Evolutionary conservation across 176 grass and related monocot genomes (phyloP).

Genomic region (Eleusine coracana): DNA sequence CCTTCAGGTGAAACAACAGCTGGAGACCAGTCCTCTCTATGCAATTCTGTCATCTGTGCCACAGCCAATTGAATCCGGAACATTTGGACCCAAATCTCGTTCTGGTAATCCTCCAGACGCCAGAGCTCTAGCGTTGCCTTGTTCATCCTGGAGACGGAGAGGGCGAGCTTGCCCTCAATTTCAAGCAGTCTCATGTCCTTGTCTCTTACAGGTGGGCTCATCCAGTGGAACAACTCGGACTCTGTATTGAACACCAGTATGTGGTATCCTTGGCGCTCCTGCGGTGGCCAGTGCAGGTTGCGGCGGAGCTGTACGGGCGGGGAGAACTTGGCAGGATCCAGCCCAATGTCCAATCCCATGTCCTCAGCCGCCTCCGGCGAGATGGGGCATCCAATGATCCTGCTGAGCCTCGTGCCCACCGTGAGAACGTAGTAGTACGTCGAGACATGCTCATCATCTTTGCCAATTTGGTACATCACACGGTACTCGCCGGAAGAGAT

Average conservation of each 20-base stretch:
- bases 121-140: constrained; percentile 11
- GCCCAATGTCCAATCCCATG: background rate
- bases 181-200: constrained; percentile 15
- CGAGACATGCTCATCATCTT: background rate
- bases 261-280: background rate
- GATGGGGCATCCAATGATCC: background rate
- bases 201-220: background rate
- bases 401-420: background rate
- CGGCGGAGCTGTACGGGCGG: background rate
- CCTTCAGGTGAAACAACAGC: constrained; percentile 23
- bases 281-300: constrained; percentile 37
- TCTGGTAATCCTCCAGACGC: constrained; percentile 7
- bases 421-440: background rate
- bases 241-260: constrained; percentile 35
- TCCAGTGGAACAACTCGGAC: constrained; percentile 28
- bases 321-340: background rate
- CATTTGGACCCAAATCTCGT: background rate
- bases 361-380: background rate
- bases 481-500: constrained; percentile 10
- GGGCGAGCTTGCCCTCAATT: background rate
- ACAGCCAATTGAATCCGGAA: background rate
- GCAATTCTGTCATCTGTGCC: background rate
- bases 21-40: background rate
- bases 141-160: constrained; percentile 20
- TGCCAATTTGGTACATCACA: background rate